Evolutionary conservation across 2,329 filamentous ascomycete genomes (phyloP), one percentile per base, ranked within the genome.

Genomic region (Ilyonectria robusta): DNA sequence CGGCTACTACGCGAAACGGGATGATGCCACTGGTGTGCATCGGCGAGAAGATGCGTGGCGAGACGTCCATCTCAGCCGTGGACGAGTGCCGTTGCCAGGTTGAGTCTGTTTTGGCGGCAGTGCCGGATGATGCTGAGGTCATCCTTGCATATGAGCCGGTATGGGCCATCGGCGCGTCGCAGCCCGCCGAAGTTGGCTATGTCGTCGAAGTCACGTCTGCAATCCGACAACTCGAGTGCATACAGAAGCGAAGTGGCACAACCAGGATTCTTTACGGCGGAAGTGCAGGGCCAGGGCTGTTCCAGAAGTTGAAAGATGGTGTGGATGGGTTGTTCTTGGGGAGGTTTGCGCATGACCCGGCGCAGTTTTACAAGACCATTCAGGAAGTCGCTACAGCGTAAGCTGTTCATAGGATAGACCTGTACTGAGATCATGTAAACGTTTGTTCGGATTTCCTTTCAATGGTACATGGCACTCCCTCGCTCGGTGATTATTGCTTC

Each of bases 101-200:
- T 62, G 84, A 85, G 44, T 83, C 88, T 1, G 89, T 93, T 2
- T 78, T 96, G 58, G 82, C 82, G 1, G 87, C 84, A 0, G 82
- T 95, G 8, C 86, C 90, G 1, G 83, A 84, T 11, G 84, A 89
- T 17, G 88, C 89, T 0, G 91, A 94, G 54, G 86, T 96, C 6
- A 88, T 95, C 7, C 86, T 97, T 64, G 94, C 94, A 1, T 97
- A 97, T 77, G 94, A 97, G 83, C 94, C 94, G 8, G 93, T 96
- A 1, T 97, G 94, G 94, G 94, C 94, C 1, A 97, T 96, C 79
- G 94, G 94, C 0, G 91, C 93, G 10, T 83, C 87, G 1, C 84
- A 91, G 75, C 93, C 94, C 2, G 94, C 94, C 0, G 86, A 86
- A 8, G 87, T 91, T 19, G 90, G 91, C 68, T 91, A 97, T 77